phyloP scores from a whole-genome alignment of 331 rosid species.

The Prunus yedoensis region DNA sequence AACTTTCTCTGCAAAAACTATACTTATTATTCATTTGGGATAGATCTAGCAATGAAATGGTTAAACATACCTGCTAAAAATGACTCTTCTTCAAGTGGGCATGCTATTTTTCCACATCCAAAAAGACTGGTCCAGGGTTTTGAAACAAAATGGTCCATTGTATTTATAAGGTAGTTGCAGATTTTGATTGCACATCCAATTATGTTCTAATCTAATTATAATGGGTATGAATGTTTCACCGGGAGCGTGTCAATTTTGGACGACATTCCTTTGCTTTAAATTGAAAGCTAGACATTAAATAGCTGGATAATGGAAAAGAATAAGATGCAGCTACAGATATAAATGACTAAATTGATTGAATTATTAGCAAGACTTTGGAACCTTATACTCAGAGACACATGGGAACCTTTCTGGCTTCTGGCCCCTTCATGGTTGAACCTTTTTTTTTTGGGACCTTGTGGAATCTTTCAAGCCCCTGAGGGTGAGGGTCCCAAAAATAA shows the following conservation, averaged over 20 bases:
- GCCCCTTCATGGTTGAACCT: too few relatives aligned
- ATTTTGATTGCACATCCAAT: constrained; percentile 38
- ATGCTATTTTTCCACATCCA: not conserved
- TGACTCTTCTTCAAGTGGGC: not conserved
- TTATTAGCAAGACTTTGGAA: constrained; percentile 2
- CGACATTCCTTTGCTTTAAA: constrained; percentile 32
- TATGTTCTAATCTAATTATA: not conserved
- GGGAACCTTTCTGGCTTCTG: not conserved
- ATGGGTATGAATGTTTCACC: not conserved
- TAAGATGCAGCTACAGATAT: not conserved
- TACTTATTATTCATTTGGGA: not conserved
- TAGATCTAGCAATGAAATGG: not conserved
- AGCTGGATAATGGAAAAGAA: constrained; percentile 14
- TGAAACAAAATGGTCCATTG: constrained; percentile 35
- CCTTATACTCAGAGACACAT: not conserved
- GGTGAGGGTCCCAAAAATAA: too few relatives aligned
- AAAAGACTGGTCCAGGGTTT: not conserved
- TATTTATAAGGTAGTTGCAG: constrained; percentile 37
- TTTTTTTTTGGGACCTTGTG: too few relatives aligned
- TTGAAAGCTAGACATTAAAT: constrained; percentile 24
- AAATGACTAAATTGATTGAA: not conserved
- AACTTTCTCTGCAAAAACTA: too few relatives aligned
- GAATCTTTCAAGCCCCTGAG: too few relatives aligned
- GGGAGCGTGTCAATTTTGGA: constrained; percentile 19
- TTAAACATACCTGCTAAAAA: not conserved